Evolutionary conservation across 495 filamentous ascomycete genomes (phyloP).

Genomic region (Aspergillus carlsbadensis): DNA sequence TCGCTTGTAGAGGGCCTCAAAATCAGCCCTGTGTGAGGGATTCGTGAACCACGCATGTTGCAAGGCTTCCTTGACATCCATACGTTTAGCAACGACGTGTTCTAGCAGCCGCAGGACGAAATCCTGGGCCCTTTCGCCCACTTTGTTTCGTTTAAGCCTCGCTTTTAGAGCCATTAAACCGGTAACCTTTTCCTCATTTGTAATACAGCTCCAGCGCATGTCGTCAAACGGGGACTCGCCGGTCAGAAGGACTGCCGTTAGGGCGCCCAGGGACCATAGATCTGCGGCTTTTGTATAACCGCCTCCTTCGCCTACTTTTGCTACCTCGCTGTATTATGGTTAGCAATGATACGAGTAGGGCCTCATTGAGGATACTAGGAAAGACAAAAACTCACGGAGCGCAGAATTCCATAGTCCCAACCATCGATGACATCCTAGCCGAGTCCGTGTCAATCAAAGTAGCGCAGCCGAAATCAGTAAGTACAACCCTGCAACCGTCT

Average conservation of each 20-base stretch:
- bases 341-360: slow-evolving; percentile 1
- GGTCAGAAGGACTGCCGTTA: slow-evolving; percentile 52
- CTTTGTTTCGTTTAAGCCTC: slow-evolving; percentile 30
- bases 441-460: slow-evolving; percentile 33
- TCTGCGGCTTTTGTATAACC: slow-evolving; percentile 60
- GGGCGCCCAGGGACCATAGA: slow-evolving; percentile 61
- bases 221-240: slow-evolving; percentile 43
- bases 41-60: slow-evolving; percentile 61
- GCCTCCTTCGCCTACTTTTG: slow-evolving; percentile 30
- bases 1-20: slow-evolving; percentile 47
- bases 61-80: slow-evolving; percentile 55
- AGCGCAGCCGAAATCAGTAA: slow-evolving; percentile 75
- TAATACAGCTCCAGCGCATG: slow-evolving; percentile 8
- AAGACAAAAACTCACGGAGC: slow-evolving; percentile 80
- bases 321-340: slow-evolving; percentile 45
- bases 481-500: slow-evolving; percentile 54
- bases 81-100: slow-evolving; percentile 47
- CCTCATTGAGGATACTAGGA: slow-evolving; percentile 9
- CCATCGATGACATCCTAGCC: slow-evolving; percentile 56
- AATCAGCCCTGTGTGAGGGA: slow-evolving; percentile 29
- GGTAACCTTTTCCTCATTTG: slow-evolving; percentile 19
- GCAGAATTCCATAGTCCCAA: slow-evolving; percentile 65
- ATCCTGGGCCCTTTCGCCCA: slow-evolving; percentile 44
- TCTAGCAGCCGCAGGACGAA: slow-evolving; percentile 56
- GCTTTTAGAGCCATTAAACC: slow-evolving; percentile 38